Evolutionary conservation across 768 basidiomycete species (phyloP), one percentile per base, ranked within the genome.

Genomic region (Galerina sulciceps): DNA sequence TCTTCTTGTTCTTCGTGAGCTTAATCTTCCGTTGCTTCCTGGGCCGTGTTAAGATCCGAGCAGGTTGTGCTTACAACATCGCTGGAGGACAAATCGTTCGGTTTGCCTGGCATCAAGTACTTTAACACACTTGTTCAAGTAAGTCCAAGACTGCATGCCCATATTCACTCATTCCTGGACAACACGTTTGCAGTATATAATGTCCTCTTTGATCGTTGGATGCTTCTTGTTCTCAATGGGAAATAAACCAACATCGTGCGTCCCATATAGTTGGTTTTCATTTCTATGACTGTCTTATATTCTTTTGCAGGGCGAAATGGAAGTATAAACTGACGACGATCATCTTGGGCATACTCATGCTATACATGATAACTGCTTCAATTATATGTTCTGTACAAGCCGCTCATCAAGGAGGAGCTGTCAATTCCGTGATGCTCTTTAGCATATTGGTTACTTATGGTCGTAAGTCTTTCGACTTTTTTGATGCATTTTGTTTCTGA

Each of bases 221-320:
- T 90, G 88, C 64, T 97, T 98, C 81, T 78, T 97, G 1, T 91
- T 97, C 71, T 91, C 93, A 0, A 96, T 98, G 94, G 96, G 96
- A 15, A 97, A 97, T 73, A 90, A 91, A 69, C 95, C 95, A 4
- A 82, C 85, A 75, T 87, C 91, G 93, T 94, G 61, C 26, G 77
- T 46, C 22, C 3, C 17, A 3, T 2, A 3, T 26, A 22, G 35
- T 59, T 42, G 41, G 10, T 11, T 37, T 22, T 49, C 17, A 45
- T 35, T 47, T 5, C 18, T 38, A 36, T 13, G 8, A 31, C 4
- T 8, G 26, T 31, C 26, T 31, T 31, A 18, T 18, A 55, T 22
- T 42, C 9, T 14, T 45, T 43, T 42, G 14, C 49, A 93, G 92
- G 0, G 82, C 91, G 0, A 82, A 85, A 61, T 87, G 84, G 85